Conservation (phyloP, 179 eudicot genomes). For the Dionaea muscipula region DNA sequence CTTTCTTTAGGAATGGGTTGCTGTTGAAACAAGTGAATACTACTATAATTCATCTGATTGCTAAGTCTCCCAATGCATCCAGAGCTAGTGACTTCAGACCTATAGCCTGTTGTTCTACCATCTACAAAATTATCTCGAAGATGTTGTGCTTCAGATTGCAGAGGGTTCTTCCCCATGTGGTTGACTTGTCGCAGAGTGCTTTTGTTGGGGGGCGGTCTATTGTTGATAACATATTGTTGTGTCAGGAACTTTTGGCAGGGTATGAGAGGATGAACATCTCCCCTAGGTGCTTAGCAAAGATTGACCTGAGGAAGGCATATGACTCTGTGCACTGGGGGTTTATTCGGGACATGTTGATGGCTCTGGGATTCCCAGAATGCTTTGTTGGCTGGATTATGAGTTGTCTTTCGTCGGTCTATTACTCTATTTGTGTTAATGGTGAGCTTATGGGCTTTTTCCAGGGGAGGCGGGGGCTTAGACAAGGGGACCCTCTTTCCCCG, state of each 20-base stretch:
- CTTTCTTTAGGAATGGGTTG: not conserved
- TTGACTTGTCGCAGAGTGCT: not conserved
- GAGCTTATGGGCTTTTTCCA: not conserved
- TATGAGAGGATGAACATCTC: not conserved
- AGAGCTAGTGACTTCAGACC: not conserved
- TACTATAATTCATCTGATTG: not conserved
- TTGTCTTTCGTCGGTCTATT: not conserved
- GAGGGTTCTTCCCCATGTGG: not conserved
- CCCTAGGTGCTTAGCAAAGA: not conserved
- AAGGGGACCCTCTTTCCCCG: not conserved
- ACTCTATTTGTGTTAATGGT: not conserved
- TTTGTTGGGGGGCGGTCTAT: not conserved
- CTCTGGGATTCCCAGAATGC: not conserved
- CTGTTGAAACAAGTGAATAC: not conserved
- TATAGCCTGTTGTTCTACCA: not conserved
- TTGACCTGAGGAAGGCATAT: not conserved
- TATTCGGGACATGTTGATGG: not conserved
- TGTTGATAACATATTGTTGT: not conserved
- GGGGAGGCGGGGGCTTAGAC: not conserved
- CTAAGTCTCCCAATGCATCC: not conserved
- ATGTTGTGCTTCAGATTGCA: not conserved
- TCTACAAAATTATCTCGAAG: conserved; percentile 1
- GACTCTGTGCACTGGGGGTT: not conserved
- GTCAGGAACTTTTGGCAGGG: not conserved
- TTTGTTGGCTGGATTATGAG: not conserved